Evolutionary conservation across 345 rosid genomes (phyloP).

Genomic region (Kandelia obovata): DNA sequence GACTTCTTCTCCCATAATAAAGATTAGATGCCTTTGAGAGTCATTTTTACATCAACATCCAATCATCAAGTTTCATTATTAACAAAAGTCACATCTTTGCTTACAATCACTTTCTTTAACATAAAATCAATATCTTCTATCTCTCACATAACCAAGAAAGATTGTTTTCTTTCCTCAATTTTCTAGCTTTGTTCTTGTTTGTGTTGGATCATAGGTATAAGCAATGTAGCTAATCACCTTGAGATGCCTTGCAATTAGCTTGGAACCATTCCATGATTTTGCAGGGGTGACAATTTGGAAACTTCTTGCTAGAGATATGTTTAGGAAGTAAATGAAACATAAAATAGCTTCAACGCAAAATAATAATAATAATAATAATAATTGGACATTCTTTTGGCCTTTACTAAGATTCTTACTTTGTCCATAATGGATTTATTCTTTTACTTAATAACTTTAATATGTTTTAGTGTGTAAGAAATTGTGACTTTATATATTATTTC

Average conservation of each 20-base stretch:
- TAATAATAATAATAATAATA: neutral
- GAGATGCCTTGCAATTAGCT: neutral
- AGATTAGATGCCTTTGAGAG: too few relatives aligned
- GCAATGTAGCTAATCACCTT: neutral
- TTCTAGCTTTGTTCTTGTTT: neutral
- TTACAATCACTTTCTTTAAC: neutral
- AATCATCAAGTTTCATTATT: neutral
- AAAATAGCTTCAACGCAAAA: neutral
- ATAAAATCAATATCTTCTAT: neutral
- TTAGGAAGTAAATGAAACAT: neutral
- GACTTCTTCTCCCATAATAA: too few relatives aligned
- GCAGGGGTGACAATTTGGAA: neutral
- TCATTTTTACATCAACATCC: too few relatives aligned
- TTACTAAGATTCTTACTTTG: neutral
- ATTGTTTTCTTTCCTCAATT: neutral
- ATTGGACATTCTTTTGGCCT: neutral
- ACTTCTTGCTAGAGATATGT: neutral
- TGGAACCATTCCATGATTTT: neutral
- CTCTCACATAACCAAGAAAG: neutral
- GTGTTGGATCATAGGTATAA: neutral
- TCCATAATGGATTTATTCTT: neutral
- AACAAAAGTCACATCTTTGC: neutral
- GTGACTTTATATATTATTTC: neutral
- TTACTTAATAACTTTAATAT: neutral
- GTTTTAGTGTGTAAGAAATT: neutral